phyloP scores from a whole-genome alignment of 257 asterid species.

The Solanum lycopersicoides region DNA sequence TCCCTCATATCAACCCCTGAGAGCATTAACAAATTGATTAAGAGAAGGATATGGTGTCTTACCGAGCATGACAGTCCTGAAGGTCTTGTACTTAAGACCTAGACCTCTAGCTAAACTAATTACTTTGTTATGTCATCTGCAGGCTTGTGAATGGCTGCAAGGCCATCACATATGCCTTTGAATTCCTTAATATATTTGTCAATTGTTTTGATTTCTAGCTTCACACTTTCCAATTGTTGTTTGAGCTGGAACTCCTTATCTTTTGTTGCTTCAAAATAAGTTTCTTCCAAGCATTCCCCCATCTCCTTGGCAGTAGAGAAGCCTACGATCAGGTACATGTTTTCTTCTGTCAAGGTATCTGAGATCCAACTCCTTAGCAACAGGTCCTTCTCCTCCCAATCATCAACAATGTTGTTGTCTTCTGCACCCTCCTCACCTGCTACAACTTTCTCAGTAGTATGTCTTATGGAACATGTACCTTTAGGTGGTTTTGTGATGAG shows the following conservation, averaged over 20 bases:
- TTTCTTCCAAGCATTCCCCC: not conserved
- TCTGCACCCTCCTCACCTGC: not conserved
- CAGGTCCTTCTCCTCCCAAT: not conserved
- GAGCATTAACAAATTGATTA: not conserved
- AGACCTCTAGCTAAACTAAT: not conserved
- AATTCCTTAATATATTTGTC: too few relatives aligned
- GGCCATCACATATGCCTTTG: not conserved
- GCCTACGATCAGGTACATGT: not conserved
- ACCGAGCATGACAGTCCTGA: not conserved
- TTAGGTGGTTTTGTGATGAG: not conserved
- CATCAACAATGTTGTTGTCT: not conserved
- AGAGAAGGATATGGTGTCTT: not conserved
- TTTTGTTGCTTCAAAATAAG: not conserved
- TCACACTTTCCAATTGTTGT: not conserved
- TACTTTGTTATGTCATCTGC: not conserved
- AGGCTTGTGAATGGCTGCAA: not conserved
- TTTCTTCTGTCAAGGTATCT: not conserved
- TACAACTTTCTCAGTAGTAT: not conserved
- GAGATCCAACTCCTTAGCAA: not conserved
- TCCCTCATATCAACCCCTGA: not conserved
- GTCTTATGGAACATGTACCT: not conserved
- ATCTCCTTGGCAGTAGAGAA: not conserved
- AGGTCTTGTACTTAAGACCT: not conserved
- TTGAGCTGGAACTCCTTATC: not conserved
- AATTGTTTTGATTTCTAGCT: not conserved